These are phyloP conservation scores for Prunus mira DNA, from an alignment of 306 rosid species.

Conservation along the genomic window DNA sequence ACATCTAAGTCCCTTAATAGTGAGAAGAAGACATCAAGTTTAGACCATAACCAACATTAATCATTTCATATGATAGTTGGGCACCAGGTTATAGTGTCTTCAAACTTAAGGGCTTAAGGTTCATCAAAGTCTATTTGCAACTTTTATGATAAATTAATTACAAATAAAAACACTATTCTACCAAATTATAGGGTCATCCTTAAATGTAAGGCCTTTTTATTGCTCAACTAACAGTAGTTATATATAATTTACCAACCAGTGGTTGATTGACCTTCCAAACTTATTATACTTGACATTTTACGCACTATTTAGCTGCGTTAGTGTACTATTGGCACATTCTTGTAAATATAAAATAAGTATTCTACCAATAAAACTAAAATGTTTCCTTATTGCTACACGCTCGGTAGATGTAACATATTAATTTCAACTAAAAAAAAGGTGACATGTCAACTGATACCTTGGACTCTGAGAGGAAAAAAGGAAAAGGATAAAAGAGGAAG, in stretches of 20 bases:
- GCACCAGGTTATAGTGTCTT: neutral
- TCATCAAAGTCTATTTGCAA: neutral
- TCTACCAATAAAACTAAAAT: too few species aligned
- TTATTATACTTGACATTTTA: neutral
- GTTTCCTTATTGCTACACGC: too few species aligned
- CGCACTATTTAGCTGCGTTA: too few species aligned
- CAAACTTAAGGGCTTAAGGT: neutral
- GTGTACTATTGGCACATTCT: too few species aligned
- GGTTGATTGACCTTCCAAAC: constrained; percentile 2
- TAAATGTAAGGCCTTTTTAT: neutral
- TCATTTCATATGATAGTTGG: neutral
- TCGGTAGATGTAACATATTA: too few species aligned
- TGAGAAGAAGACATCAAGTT: neutral
- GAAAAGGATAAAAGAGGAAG: neutral
- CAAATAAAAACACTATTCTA: too few species aligned
- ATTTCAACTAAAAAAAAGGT: too few species aligned
- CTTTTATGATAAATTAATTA: too few species aligned
- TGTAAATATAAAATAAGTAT: too few species aligned
- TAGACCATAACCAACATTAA: neutral
- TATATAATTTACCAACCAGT: neutral
- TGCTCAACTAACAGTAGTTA: neutral
- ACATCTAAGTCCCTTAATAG: neutral
- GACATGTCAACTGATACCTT: too few species aligned
- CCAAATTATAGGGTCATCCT: neutral
- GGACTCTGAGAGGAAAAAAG: too few species aligned